Base-by-base conservation (phyloP, 345 rosid species). In the Boechera divaricarpa region DNA sequence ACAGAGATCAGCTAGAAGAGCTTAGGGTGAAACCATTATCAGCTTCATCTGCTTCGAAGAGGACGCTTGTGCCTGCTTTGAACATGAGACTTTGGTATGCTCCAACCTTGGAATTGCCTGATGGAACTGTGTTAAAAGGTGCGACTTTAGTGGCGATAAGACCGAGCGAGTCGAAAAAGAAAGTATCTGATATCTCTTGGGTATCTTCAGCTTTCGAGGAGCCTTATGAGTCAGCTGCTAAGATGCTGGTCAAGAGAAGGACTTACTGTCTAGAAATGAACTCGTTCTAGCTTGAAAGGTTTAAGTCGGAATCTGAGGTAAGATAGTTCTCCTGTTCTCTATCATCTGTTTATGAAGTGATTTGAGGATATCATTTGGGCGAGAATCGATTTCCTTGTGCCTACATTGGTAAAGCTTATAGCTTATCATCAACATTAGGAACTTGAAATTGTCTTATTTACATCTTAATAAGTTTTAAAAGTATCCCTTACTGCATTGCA, bases 51-150 rank as follows among this genome's bases (percentile, higher is more conserved):
- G 93, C 97, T 13, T 87, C 98, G 0, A 96, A 90, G 93, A 93
- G 99, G 83, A 96, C 99, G 0, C 80, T 93, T 54, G 98, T 96
- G 4, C 97, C 98, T 5, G 98, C 98, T 0, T 48, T 96, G 74
- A 93, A 89, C 67, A 96, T 96, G 98, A 86, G 96, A 67, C 90
- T 96, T 0, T 96, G 99, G 98, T 96, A 96, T 79, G 97, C 98
- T 4, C 98, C 97, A 3, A 82, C 76, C 1, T 67, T 96, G 83
- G 96, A 93, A 42, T 82, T 96, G 81, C 92, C 95, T 6, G 80
- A 89, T 78, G 98, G 99, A 78, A 74, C 84, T 78, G 92, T 93
- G 63, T 72, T 96, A 60, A 83, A 87, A 64, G 99, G 99, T 58
- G 98, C 98, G 15, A 90, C 99, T 35, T 77, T 96, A 79, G 98